Evolutionary conservation across 139 green algal species (phyloP).

Genomic region (Desmodesmus armatus): DNA sequence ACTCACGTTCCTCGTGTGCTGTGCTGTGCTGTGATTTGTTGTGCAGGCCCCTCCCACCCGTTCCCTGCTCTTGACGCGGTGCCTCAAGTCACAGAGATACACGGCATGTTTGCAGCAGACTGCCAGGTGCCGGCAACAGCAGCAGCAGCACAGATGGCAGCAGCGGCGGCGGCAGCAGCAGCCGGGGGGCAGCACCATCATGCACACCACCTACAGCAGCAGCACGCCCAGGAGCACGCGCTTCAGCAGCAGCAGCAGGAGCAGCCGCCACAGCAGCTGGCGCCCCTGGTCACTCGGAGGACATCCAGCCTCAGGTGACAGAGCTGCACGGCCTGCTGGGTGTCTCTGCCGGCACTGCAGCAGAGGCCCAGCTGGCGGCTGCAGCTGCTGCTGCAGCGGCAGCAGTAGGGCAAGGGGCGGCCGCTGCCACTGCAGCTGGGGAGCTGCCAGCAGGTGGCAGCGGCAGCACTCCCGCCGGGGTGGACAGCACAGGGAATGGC

Average conservation of each 20-base stretch:
- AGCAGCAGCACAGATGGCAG: constrained; percentile 11
- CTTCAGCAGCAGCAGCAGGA: background rate
- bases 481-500: no score
- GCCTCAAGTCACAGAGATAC: constrained; percentile 54
- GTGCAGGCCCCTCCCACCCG: background rate
- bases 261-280: constrained; percentile 19
- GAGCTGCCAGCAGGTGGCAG: no score
- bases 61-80: constrained; percentile 24
- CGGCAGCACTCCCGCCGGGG: no score
- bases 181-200: background rate
- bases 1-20: no score
- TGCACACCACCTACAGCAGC: background rate
- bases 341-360: constrained; percentile 37
- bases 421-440: background rate
- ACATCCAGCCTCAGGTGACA: constrained; percentile 53
- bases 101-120: constrained; percentile 44
- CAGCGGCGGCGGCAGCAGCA: background rate
- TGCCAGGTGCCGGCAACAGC: constrained; percentile 36
- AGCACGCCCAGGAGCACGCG: background rate
- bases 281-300: constrained; percentile 22
- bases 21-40: background rate
- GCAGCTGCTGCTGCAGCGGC: constrained; percentile 11
- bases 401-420: background rate
- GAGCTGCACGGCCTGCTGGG: constrained; percentile 54
- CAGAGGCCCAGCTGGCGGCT: constrained; percentile 36